Conservation (phyloP, 768 basidiomycete species). For the Mycena sanguinolenta region DNA sequence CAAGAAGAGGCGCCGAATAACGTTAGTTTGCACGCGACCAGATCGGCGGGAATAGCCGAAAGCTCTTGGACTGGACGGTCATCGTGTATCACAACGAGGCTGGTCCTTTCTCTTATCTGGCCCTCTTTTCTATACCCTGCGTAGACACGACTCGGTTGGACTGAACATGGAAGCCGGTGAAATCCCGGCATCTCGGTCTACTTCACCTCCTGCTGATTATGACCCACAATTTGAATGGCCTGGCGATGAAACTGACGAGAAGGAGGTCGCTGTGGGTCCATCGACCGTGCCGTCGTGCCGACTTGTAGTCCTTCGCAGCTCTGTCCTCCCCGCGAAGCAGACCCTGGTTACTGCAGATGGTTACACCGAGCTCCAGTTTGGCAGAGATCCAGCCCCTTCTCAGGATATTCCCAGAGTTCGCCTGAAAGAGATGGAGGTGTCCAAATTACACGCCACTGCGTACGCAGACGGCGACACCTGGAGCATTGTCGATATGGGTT, state of each 20-base stretch:
- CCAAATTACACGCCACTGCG: slow-evolving; percentile 82
- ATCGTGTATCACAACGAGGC: slow-evolving; percentile 27
- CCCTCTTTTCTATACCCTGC: slow-evolving; percentile 11
- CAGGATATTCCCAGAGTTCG: slow-evolving; percentile 74
- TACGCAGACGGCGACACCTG: slow-evolving; percentile 80
- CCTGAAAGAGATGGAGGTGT: slow-evolving; percentile 87
- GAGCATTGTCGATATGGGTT: slow-evolving; percentile 88
- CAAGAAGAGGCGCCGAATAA: background rate
- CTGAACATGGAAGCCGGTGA: slow-evolving; percentile 22
- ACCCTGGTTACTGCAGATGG: slow-evolving; percentile 57
- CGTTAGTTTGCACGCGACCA: slow-evolving; percentile 8
- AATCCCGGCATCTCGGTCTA: slow-evolving; percentile 10
- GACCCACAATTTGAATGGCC: slow-evolving; percentile 75
- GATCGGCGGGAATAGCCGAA: slow-evolving; percentile 5
- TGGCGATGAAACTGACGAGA: slow-evolving; percentile 46
- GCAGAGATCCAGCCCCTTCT: slow-evolving; percentile 71
- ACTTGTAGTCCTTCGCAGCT: slow-evolving; percentile 61
- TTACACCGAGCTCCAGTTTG: slow-evolving; percentile 77
- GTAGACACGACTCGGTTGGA: slow-evolving; percentile 1
- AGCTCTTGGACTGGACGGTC: slow-evolving; percentile 5
- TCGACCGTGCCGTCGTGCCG: slow-evolving; percentile 19
- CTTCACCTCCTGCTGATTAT: slow-evolving; percentile 49
- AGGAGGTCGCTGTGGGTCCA: slow-evolving; percentile 17
- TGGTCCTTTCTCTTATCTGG: slow-evolving; percentile 23
- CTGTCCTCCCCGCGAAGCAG: slow-evolving; percentile 68